A percentile compares a stretch with the other conserved stretches of the same genome.
Conservation (phyloP, 805 yeast species). For the Candida sakaeoensis region DNA sequence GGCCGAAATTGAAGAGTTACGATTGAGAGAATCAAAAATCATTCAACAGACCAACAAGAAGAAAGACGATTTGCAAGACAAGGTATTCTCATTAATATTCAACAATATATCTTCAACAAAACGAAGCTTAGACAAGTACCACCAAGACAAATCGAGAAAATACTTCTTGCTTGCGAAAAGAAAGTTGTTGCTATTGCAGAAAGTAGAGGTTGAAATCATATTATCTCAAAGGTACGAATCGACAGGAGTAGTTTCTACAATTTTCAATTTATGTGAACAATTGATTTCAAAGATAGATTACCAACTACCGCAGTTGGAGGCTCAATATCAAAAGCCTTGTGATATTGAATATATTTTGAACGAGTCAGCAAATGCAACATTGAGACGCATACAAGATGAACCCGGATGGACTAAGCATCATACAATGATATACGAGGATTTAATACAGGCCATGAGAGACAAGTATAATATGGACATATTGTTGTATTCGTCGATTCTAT, state of each 20-base stretch:
- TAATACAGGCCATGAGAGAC: constrained; percentile 42
- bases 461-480: constrained; percentile 51
- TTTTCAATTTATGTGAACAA: constrained; percentile 25
- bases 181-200: constrained; percentile 42
- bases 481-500: constrained; percentile 50
- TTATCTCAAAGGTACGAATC: constrained; percentile 14
- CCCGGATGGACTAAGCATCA: constrained; percentile 55
- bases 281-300: constrained; percentile 30
- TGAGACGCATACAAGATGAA: constrained; percentile 46
- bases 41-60: constrained; percentile 36
- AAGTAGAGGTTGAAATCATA: constrained; percentile 31
- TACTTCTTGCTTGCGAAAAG: constrained; percentile 45
- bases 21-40: constrained; percentile 47
- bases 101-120: constrained; percentile 42
- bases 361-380: constrained; percentile 43
- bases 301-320: constrained; percentile 53
- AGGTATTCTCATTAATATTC: constrained; percentile 35
- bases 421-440: constrained; percentile 36
- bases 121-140: constrained; percentile 38
- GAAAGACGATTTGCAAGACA: constrained; percentile 31
- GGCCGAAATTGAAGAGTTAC: constrained; percentile 65
- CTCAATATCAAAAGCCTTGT: constrained; percentile 42
- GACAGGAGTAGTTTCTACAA: constrained; percentile 9
- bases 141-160: constrained; percentile 42
- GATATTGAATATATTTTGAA: constrained; percentile 52